phyloP scores from a whole-genome alignment of 208 protist genomes.

The Vickermania spadyakhi region DNA sequence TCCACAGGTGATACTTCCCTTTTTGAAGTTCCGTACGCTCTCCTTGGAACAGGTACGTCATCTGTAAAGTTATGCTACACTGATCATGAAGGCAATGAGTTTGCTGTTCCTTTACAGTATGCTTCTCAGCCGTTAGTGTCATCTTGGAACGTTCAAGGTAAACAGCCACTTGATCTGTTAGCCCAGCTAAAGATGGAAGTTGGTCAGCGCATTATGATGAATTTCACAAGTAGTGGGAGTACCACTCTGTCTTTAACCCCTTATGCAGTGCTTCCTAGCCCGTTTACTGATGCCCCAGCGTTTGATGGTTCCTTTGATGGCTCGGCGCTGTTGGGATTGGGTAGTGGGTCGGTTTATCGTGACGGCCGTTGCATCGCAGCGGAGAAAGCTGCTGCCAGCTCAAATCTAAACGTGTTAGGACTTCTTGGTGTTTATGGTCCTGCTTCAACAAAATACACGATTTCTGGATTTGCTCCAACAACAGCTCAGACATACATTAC shows the following conservation, averaged over 20 bases:
- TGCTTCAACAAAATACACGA: neutral
- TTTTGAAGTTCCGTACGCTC: conserved; percentile 28
- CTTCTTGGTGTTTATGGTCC: conserved; percentile 34
- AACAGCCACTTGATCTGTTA: conserved; percentile 24
- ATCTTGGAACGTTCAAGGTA: conserved; percentile 23
- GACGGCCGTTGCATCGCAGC: conserved; percentile 57
- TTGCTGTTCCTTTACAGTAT: conserved; percentile 55
- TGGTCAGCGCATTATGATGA: conserved; percentile 60
- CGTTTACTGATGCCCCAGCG: conserved; percentile 34
- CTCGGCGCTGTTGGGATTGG: conserved; percentile 22
- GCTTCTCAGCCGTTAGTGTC: conserved; percentile 15
- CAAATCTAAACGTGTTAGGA: conserved; percentile 1
- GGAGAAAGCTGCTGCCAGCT: conserved; percentile 14
- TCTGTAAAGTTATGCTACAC: conserved; percentile 71
- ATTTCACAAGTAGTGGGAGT: conserved; percentile 21
- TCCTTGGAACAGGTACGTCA: conserved; percentile 46
- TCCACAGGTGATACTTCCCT: neutral
- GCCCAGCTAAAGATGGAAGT: conserved; percentile 23
- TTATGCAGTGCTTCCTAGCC: conserved; percentile 30
- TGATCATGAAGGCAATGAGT: conserved; percentile 68
- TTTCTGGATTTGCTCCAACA: conserved; percentile 14
- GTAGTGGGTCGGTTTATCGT: conserved; percentile 23
- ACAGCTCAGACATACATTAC: conserved; percentile 54
- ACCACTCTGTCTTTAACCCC: conserved; percentile 14
- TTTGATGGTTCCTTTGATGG: conserved; percentile 71